These are phyloP conservation scores for Berberis thunbergii DNA, from an alignment of 164 flowering plant species.

Conservation along the genomic window DNA sequence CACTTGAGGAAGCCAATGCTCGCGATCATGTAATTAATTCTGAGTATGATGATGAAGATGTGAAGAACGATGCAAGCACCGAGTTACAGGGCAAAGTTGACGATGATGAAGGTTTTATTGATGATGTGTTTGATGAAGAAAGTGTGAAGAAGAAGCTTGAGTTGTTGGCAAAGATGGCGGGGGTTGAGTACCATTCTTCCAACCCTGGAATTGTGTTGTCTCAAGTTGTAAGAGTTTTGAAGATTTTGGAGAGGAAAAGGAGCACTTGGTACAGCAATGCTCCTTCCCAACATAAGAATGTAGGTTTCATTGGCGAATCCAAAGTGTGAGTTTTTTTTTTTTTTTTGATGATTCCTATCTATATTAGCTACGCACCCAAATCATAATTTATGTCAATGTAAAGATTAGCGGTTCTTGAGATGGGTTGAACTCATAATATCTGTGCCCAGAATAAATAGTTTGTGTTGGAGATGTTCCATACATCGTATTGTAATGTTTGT, in stretches of 20 bases:
- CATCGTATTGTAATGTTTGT: no score
- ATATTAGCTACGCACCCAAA: no score
- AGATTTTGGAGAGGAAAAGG: not conserved
- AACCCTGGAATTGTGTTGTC: not conserved
- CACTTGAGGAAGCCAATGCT: constrained; percentile 1
- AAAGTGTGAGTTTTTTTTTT: no score
- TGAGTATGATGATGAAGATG: not conserved
- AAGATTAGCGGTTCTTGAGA: no score
- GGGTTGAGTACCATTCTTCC: not conserved
- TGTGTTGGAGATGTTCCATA: no score
- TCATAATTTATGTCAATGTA: no score
- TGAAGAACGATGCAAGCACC: no score
- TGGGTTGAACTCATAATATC: no score
- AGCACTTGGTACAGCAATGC: not conserved
- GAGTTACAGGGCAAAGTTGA: not conserved
- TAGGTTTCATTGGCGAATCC: no score
- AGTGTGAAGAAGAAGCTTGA: not conserved
- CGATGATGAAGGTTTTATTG: not conserved
- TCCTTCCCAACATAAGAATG: no score
- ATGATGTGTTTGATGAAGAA: not conserved
- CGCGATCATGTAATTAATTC: not conserved
- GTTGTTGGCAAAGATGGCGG: not conserved
- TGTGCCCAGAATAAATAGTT: no score
- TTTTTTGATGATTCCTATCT: no score
- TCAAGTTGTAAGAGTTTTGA: not conserved